A percentile compares a stretch with the other conserved stretches of the same genome.
These are phyloP conservation scores for Fusarium napiforme DNA, from an alignment of 2,329 filamentous ascomycete genomes.

Conservation along the genomic window DNA sequence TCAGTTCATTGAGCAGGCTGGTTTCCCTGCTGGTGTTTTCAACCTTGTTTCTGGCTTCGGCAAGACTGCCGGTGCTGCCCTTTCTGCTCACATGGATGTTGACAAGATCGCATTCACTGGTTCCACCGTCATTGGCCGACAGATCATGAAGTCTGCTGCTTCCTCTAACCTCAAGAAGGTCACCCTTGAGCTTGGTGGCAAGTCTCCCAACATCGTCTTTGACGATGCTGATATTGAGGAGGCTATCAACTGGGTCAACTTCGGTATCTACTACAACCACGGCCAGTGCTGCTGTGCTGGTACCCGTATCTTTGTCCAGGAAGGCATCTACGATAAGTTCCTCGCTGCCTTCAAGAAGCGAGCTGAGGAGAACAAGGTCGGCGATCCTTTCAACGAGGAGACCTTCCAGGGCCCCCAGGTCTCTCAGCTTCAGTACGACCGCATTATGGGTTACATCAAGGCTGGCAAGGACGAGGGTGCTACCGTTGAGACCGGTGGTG, in stretches of 20 bases:
- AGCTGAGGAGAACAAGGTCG: conserved; percentile 78
- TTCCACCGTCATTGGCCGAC: conserved; percentile 76
- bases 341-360: conserved; percentile 82
- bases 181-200: conserved; percentile 82
- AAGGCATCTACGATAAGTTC: conserved; percentile 89
- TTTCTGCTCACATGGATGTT: conserved; percentile 80
- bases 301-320: conserved; percentile 87
- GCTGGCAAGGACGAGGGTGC: conserved; percentile 70
- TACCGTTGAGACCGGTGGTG: conserved; percentile 66
- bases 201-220: conserved; percentile 84
- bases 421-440: conserved; percentile 85
- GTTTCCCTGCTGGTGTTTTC: conserved; percentile 81
- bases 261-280: conserved; percentile 74
- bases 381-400: conserved; percentile 80
- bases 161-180: conserved; percentile 85
- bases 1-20: conserved; percentile 76
- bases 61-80: conserved; percentile 79
- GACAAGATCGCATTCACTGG: conserved; percentile 89
- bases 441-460: conserved; percentile 86
- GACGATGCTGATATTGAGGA: conserved; percentile 81
- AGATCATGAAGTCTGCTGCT: conserved; percentile 84
- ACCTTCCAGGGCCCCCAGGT: conserved; percentile 93
- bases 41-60: conserved; percentile 84
- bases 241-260: conserved; percentile 82
- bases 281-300: conserved; percentile 78